phyloP scores from a whole-genome alignment of 352 stramenopile genomes.

The Globisporangium solare region DNA sequence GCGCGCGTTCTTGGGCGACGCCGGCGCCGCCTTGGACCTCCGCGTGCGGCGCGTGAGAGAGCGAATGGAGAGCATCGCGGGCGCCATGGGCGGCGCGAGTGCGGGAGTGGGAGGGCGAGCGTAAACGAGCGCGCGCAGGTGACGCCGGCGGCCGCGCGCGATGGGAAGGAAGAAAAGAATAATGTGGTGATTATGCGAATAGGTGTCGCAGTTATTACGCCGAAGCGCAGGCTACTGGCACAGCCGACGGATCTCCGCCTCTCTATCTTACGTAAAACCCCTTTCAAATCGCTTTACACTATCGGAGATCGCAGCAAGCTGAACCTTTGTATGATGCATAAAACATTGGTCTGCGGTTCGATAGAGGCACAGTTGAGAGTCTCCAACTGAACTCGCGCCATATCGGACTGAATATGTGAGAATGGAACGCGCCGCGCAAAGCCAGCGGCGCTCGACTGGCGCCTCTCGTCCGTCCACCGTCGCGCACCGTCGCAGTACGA shows the following conservation, averaged over 20 bases:
- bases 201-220: neutral
- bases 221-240: neutral
- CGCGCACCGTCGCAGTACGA: no score
- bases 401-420: no score
- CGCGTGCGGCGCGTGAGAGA: neutral
- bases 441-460: no score
- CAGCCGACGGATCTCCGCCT: neutral
- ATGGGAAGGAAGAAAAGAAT: neutral
- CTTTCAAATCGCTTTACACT: neutral
- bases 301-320: neutral
- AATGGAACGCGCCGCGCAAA: no score
- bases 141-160: no score
- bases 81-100: neutral
- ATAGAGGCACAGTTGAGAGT: no score
- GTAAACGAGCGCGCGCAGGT: no score
- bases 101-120: no score
- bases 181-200: neutral
- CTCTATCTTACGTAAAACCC: neutral
- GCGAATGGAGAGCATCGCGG: neutral
- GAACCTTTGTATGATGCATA: no score
- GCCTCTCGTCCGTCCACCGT: no score
- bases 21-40: neutral
- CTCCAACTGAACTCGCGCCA: no score
- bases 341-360: no score
- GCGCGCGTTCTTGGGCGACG: neutral